These are phyloP conservation scores for Pseudophaeomoniella oleicola DNA, from an alignment of 2,329 filamentous ascomycete species.

Conservation along the genomic window DNA sequence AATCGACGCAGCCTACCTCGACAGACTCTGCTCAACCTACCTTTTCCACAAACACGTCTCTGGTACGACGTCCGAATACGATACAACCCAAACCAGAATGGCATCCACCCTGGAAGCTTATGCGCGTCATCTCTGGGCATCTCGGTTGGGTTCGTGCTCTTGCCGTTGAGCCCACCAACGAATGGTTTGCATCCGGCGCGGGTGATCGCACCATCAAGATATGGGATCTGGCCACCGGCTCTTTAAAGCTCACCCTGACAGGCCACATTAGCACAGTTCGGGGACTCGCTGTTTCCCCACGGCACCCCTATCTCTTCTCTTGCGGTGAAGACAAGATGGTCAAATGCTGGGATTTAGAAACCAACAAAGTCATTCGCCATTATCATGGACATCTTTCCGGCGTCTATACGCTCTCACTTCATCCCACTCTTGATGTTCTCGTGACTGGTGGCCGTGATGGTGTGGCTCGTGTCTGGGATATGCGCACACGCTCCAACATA, in stretches of 20 bases:
- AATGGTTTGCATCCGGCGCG: constrained; percentile 93
- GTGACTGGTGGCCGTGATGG: constrained; percentile 92
- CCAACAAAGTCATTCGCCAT: constrained; percentile 97
- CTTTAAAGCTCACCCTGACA: constrained; percentile 71
- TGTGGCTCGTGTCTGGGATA: constrained; percentile 93
- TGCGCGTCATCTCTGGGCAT: constrained; percentile 93
- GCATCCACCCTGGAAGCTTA: constrained; percentile 97
- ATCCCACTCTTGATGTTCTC: constrained; percentile 86
- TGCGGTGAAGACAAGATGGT: constrained; percentile 99
- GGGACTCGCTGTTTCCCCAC: constrained; percentile 77
- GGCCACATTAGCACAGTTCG: constrained; percentile 90
- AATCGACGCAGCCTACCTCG: constrained; percentile 25
- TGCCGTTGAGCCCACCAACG: constrained; percentile 87
- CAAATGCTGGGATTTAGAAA: constrained; percentile 98
- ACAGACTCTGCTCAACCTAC: constrained; percentile 38
- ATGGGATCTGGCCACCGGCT: constrained; percentile 85
- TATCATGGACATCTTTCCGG: constrained; percentile 95
- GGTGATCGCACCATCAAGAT: constrained; percentile 97
- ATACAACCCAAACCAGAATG: constrained; percentile 71
- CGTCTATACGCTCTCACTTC: constrained; percentile 84
- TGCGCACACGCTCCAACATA: constrained; percentile 90
- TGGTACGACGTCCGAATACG: constrained; percentile 50
- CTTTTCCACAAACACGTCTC: constrained; percentile 32
- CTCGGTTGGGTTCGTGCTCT: constrained; percentile 84
- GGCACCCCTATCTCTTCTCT: constrained; percentile 93